Percentiles rank a stretch among this genome's conserved stretches.
Conservation (phyloP, 805 yeast genomes). For the Candida ficus region DNA sequence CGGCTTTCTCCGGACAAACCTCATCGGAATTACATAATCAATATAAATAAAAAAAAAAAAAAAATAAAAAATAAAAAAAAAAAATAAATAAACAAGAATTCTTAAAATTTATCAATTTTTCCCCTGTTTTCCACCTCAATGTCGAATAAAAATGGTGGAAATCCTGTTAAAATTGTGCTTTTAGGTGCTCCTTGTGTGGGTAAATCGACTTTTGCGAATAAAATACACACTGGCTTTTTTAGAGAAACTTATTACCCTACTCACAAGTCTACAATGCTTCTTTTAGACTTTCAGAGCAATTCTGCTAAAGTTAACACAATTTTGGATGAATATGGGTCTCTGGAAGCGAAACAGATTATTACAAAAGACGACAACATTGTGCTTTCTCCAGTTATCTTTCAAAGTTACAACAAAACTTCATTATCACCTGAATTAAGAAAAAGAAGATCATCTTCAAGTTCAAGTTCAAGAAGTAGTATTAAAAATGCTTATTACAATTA, state of each 20-base stretch:
- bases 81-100: too few species aligned
- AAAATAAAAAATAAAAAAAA: too few species aligned
- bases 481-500: constrained; percentile 19
- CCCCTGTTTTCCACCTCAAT: too few species aligned
- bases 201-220: constrained; percentile 52
- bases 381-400: constrained; percentile 35
- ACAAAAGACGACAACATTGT: constrained; percentile 26
- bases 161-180: constrained; percentile 54
- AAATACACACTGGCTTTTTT: constrained; percentile 42
- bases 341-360: constrained; percentile 32
- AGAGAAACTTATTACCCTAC: constrained; percentile 77
- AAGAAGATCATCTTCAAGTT: constrained; percentile 4
- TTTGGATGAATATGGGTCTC: constrained; percentile 42
- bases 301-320: constrained; percentile 34
- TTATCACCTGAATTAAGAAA: constrained; percentile 3
- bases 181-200: constrained; percentile 58
- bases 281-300: constrained; percentile 49
- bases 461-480: constrained; percentile 7
- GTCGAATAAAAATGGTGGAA: constrained; percentile 8
- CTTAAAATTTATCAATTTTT: too few species aligned
- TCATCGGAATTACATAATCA: too few species aligned
- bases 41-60: too few species aligned
- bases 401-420: constrained; percentile 23
- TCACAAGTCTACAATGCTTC: constrained; percentile 49
- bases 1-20: too few species aligned